Base-by-base conservation (phyloP, 2,329 filamentous ascomycete species). In the Alternaria angustiovoidea region DNA sequence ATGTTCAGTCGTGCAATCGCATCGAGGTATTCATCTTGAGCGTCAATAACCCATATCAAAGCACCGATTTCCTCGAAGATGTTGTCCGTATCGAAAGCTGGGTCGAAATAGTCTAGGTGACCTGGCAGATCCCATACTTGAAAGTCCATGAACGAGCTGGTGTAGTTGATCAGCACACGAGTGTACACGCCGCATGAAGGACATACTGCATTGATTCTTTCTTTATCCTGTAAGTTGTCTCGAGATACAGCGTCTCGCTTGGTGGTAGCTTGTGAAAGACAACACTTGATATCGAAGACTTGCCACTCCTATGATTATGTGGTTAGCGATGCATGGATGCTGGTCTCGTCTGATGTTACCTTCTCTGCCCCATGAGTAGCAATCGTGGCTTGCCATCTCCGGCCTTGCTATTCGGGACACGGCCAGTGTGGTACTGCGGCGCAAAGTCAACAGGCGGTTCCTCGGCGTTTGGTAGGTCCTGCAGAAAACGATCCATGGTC, bases 201-300 rank as follows among this genome's bases (percentile, higher is more conserved):
- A 83, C 92, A 81, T 79, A 97, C 94, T 95, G 92, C 85, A 98
- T 94, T 4, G 91, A 92, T 70, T 97, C 93, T 75, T 96, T 97
- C 75, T 97, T 93, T 65, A 98, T 96, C 32, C 92, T 87, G 9
- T 93, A 94, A 4, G 95, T 99, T 0, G 95, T 96, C 78, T 98
- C 95, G 18, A 99, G 86, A 73, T 97, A 99, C 16, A 99, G 82
- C 0, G 95, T 98, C 81, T 99, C 96, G 70, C 92, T 96, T 2
- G 95, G 94, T 3, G 94, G 93, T 75, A 98, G 89, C 78, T 99
- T 99, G 80, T 98, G 94, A 74, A 99, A 98, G n/a, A 99, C 94
- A 48, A 99, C 96, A 74, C 93, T 98, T 26, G 94, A 95, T 76
- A 99, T 98, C 6, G 95, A 99, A 0, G 95, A 98, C 78, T 99